Conservation (phyloP, 2,329 filamentous ascomycete genomes). For the Trichoderma gracile region DNA sequence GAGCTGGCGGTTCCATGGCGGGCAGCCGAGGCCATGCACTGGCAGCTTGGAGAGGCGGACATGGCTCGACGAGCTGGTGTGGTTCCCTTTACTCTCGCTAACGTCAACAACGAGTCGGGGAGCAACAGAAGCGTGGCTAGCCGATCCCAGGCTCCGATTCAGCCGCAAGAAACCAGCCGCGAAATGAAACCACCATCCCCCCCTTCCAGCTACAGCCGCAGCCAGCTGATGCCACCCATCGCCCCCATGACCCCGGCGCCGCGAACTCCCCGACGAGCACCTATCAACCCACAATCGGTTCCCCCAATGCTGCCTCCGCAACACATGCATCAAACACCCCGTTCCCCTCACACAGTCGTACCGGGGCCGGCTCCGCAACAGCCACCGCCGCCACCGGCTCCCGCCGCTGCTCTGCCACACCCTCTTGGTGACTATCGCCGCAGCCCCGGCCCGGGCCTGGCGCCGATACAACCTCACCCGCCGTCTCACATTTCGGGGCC, state of each 20-base stretch:
- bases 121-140: slow-evolving; percentile 44
- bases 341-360: slow-evolving; percentile 13
- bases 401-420: slow-evolving; percentile 24
- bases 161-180: slow-evolving; percentile 50
- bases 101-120: slow-evolving; percentile 51
- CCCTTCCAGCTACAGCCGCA: slow-evolving; percentile 44
- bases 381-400: slow-evolving; percentile 30
- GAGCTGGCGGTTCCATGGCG: slow-evolving; percentile 96
- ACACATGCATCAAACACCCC: slow-evolving; percentile 32
- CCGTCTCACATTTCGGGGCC: slow-evolving; percentile 46
- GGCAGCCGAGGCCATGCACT: slow-evolving; percentile 96
- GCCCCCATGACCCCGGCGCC: slow-evolving; percentile 36
- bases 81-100: slow-evolving; percentile 74
- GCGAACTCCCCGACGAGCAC: slow-evolving; percentile 44
- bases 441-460: slow-evolving; percentile 46
- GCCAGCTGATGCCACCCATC: slow-evolving; percentile 37
- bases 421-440: slow-evolving; percentile 36
- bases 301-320: slow-evolving; percentile 29
- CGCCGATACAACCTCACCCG: slow-evolving; percentile 53
- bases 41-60: slow-evolving; percentile 89
- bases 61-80: slow-evolving; percentile 93
- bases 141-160: slow-evolving; percentile 45
- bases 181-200: slow-evolving; percentile 47
- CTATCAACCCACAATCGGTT: slow-evolving; percentile 38
- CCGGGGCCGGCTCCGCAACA: slow-evolving; percentile 33